Evolutionary conservation across 2,329 filamentous ascomycete species (phyloP), one percentile per base, ranked within the genome.

Genomic region (Atkinsonella texensis): DNA sequence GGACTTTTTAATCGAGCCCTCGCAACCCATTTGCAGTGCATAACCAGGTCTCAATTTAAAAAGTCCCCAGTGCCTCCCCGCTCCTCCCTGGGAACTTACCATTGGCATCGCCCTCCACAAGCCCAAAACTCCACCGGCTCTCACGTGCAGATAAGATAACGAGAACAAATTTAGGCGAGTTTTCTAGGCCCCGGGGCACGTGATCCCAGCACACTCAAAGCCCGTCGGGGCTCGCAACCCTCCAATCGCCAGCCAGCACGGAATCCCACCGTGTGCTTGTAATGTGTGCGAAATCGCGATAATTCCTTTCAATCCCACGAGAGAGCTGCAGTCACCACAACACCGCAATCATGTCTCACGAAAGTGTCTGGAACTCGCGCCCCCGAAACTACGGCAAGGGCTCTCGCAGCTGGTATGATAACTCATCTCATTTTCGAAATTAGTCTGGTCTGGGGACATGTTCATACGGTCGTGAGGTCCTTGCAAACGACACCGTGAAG

Each of bases 341-440:
- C 57, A 65, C 65, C 68, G 70, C 68, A 69, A 79, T 67, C 64
- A 81, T 79, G 78, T 79, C 75, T 76, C 79, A 80, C 89, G 91
- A 97, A 81, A 89, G 86, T 71, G 89, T 97, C 78, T 98, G 91
- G 90, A 95, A 94, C 85, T 95, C 89, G 70, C 90, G 93, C 74
- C 93, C 93, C 70, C 87, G 90, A 76, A 89, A 75, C 74, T 95
- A 94, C 83, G 91, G 91, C 81, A 96, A 96, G 84, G 91, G 91
- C 77, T 79, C 87, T 74, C 87, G 90, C 75, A 74, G 77, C 72
- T 96, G 90, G 90, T 96, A 89, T 72, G 87, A 64, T 60, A 46
- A 38, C 42, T 13, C 10, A 13, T n/a, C 18, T 20, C 12, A 33
- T 20, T 23, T 12, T 33, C 47, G 12, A 23, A 49, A 20, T 11